Evolutionary conservation across 139 green algal genomes (phyloP), one percentile per base, ranked within the genome.

Genomic region (Chlamydomonas schloesseri): DNA sequence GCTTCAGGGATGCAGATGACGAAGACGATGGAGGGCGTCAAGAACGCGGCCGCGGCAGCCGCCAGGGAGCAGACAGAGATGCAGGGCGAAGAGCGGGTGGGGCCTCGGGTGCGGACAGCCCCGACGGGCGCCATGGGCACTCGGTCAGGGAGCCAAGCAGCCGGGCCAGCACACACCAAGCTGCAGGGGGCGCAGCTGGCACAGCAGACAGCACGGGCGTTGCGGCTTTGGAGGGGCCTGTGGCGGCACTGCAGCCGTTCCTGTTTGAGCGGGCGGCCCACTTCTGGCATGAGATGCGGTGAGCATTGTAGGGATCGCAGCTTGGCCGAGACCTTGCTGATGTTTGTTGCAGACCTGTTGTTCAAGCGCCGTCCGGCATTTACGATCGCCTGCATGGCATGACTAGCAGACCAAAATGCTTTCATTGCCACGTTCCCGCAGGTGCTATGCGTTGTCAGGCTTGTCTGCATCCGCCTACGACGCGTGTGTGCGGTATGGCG

Each of bases 221-320:
- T 55, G 8, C 6, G 28, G 68, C 15, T 47, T 14, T 1, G 14
- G 36, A 37, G 24, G 79, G 67, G 6, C 79, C 79, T 33, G 62
- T 85, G 46, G 46, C 46, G 67, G 70, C 79, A 4, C 68, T 85
- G 33, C 64, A 53, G 18, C 79, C 79, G 6, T 85, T 85, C 67
- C 47, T 85, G 31, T 69, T 69, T 15, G 64, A 68, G 13, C 65
- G 65, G 20, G 70, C 79, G 31, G 67, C 31, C 14, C 79, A 85
- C 21, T 85, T 85, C n/a, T 85, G 79, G 79, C 79, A 85, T 50
- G 79, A 85, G 67, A 67, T 85, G 37, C 53, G 79, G 79, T 85
- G 46, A 21, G 64, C n/a, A n/a, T n/a, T n/a, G n/a, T n/a, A n/a
- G n/a, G n/a, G n/a, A n/a, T n/a, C n/a, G n/a, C n/a, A n/a, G n/a